These are phyloP conservation scores for Ustilago curta DNA, from an alignment of 1,284 basidiomycete species.

Conservation along the genomic window DNA sequence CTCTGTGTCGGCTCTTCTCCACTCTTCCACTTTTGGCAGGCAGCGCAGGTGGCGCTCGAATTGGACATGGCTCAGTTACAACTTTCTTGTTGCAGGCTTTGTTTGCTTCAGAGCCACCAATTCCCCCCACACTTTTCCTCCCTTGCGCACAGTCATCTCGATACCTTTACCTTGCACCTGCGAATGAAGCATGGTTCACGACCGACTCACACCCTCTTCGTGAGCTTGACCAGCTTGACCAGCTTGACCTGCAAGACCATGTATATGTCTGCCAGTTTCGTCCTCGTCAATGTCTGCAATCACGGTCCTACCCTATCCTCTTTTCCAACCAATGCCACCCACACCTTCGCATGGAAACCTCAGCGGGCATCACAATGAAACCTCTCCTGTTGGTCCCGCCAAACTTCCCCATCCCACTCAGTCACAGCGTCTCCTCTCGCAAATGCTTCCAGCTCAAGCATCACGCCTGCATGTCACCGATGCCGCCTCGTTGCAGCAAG, in stretches of 20 bases:
- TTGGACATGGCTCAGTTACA: neutral
- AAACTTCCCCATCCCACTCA: constrained; percentile 2
- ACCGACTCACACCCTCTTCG: neutral
- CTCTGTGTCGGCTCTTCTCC: neutral
- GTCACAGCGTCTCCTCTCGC: constrained; percentile 32
- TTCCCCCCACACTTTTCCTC: neutral
- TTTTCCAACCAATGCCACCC: constrained; percentile 10
- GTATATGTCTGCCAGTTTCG: neutral
- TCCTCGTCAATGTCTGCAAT: constrained; percentile 9
- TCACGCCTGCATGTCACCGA: neutral
- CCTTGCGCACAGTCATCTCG: neutral
- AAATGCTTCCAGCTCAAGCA: constrained; percentile 20
- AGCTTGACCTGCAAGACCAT: constrained; percentile 2
- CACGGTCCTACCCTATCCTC: neutral
- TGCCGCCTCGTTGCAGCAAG: neutral
- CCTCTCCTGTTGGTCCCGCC: neutral
- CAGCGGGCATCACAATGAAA: constrained; percentile 5
- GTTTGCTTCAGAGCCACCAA: neutral
- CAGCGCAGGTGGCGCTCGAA: constrained; percentile 5
- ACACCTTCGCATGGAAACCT: constrained; percentile 10
- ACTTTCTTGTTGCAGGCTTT: neutral
- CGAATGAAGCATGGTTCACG: neutral
- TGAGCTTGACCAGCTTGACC: neutral
- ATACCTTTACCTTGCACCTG: neutral
- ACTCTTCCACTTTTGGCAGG: constrained; percentile 9